Evolutionary conservation across 78 protist species (phyloP).

Genomic region (Paulinella micropora): DNA sequence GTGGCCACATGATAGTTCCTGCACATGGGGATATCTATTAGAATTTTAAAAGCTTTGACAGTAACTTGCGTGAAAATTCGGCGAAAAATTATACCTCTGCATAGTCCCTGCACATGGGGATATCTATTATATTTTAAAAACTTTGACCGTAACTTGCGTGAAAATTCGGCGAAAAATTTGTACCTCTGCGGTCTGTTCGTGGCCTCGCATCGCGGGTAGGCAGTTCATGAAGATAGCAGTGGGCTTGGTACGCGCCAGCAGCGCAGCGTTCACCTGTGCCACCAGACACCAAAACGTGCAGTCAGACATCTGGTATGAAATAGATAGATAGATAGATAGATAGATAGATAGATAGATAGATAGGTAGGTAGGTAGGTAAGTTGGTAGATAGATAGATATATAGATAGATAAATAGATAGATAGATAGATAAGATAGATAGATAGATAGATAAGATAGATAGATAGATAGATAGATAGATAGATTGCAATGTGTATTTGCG

Average conservation of each 20-base stretch:
- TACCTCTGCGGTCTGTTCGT: conserved; percentile 39
- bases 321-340: background rate
- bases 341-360: background rate
- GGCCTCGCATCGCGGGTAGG: conserved; percentile 53
- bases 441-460: too few relatives aligned
- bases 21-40: too few relatives aligned
- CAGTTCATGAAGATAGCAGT: conserved; percentile 53
- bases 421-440: background rate
- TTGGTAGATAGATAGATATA: background rate
- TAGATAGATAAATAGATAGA: background rate
- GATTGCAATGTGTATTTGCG: too few relatives aligned
- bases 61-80: conserved; percentile 21
- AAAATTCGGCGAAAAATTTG: conserved; percentile 34
- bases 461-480: too few relatives aligned
- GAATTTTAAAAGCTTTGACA: too few relatives aligned
- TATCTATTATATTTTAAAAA: too few relatives aligned
- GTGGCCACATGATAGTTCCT: too few relatives aligned
- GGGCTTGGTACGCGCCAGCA: conserved; percentile 24
- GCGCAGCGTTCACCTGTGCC: background rate
- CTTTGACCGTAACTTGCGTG: conserved; percentile 18
- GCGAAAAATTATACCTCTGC: conserved; percentile 40
- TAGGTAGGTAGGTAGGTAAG: background rate
- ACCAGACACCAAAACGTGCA: too few relatives aligned
- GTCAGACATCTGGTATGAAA: too few relatives aligned
- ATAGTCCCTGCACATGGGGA: too few relatives aligned